phyloP scores from a whole-genome alignment of 345 rosid genomes.

The Populus euphratica region DNA sequence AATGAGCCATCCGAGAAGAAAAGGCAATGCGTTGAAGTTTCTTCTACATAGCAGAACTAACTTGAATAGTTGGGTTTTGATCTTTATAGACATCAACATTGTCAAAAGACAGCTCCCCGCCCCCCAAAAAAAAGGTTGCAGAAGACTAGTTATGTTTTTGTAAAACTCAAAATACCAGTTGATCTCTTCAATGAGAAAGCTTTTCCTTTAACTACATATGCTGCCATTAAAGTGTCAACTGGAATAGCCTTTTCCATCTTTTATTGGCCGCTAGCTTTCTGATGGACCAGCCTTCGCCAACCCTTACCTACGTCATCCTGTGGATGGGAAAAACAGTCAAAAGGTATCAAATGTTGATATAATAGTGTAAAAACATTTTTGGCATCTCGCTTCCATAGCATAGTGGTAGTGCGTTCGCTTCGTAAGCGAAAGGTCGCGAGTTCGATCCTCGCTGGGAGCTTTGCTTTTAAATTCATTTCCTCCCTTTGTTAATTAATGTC shows the following conservation, averaged over 20 bases:
- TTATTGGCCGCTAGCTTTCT: no score
- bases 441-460: slow-evolving; percentile 69
- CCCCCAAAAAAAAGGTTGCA: not conserved
- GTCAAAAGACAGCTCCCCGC: not conserved
- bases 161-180: not conserved
- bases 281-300: no score
- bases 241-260: not conserved
- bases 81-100: not conserved
- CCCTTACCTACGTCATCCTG: not conserved
- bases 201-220: not conserved
- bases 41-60: slow-evolving; percentile 21
- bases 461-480: not conserved
- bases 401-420: slow-evolving; percentile 99
- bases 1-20: slow-evolving; percentile 44
- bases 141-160: not conserved
- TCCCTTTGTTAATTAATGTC: not conserved
- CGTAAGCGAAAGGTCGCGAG: slow-evolving; percentile 99
- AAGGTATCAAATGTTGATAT: no score
- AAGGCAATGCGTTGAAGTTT: slow-evolving; percentile 49
- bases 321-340: not conserved
- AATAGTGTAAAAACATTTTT: accelerated
- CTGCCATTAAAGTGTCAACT: not conserved
- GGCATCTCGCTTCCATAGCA: slow-evolving; percentile 48
- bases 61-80: not conserved
- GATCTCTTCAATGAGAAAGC: not conserved